Conservation (phyloP, 2,329 filamentous ascomycete genomes). For the Claviceps sp. region DNA sequence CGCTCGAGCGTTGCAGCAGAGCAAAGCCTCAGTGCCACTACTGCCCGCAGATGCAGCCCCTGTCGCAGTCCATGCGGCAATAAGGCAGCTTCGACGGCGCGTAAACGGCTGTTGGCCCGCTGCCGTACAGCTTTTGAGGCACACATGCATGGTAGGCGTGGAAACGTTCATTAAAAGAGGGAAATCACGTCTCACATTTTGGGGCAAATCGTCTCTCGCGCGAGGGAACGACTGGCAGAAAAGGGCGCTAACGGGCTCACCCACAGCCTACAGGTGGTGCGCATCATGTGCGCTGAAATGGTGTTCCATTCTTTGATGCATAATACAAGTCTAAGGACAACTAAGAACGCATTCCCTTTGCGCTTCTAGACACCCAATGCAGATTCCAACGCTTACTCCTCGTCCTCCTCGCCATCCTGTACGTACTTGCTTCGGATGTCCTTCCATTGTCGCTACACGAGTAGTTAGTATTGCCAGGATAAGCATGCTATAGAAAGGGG, state of each 20-base stretch:
- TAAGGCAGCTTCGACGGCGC: constrained; percentile 1
- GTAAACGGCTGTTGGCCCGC: too few relatives aligned
- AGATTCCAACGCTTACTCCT: constrained; percentile 23
- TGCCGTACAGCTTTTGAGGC: too few relatives aligned
- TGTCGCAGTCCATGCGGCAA: neutral
- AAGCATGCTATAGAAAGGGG: too few relatives aligned
- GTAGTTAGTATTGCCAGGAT: constrained; percentile 14
- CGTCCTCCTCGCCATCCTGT: constrained; percentile 54
- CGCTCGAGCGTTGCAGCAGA: neutral
- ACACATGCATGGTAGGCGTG: too few relatives aligned
- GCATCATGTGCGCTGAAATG: neutral
- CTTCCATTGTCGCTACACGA: constrained; percentile 88
- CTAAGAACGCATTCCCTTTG: constrained; percentile 7
- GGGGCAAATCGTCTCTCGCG: neutral
- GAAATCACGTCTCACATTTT: neutral
- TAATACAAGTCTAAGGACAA: constrained; percentile 20
- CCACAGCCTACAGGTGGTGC: neutral
- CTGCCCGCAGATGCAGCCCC: constrained; percentile 2
- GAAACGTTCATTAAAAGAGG: neutral
- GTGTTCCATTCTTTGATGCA: constrained; percentile 18
- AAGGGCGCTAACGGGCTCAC: neutral
- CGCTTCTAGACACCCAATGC: constrained; percentile 5
- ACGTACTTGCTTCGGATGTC: constrained; percentile 90
- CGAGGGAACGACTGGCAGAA: neutral
- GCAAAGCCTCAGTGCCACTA: too few relatives aligned